Evolutionary conservation across 345 rosid species (phyloP).

Genomic region (Brassica napus): Da-Ae NC_063441.1:1477501-1478000

Average conservation of each 20-base stretch:
- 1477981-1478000: not conserved
- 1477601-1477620: not conserved
- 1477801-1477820: not conserved
- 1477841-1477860: not conserved
- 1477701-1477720: slow-evolving; percentile 1
- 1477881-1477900: not conserved
- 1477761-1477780: not conserved
- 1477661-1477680: not conserved
- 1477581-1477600: slow-evolving; percentile 14
- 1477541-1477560: not conserved
- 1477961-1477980: not conserved
- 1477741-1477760: slow-evolving; percentile 4
- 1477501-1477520: slow-evolving; percentile 7
- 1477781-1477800: not conserved
- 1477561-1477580: not conserved
- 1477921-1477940: not conserved
- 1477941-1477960: not conserved
- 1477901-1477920: slow-evolving; percentile 9
- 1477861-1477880: not conserved
- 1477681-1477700: not conserved
- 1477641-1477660: not conserved
- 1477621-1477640: not conserved
- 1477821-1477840: not conserved
- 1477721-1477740: not conserved
- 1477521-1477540: not conserved